Evolutionary conservation across 768 basidiomycete genomes (phyloP).

Genomic region (Suillus hirtellus): DNA sequence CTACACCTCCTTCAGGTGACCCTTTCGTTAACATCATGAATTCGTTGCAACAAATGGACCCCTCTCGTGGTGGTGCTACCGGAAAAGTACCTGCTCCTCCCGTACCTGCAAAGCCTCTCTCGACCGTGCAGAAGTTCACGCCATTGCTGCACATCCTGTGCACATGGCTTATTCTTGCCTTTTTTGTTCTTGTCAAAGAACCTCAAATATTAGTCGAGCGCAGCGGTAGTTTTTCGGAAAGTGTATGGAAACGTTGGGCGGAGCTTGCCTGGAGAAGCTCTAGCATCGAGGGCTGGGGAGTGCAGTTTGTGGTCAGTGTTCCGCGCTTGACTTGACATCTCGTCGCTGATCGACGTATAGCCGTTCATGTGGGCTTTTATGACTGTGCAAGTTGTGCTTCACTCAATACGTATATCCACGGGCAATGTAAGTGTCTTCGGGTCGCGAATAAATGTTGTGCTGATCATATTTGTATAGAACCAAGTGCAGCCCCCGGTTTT

Average conservation of each 20-base stretch:
- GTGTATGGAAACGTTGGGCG: slow-evolving; percentile 64
- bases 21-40: slow-evolving; percentile 49
- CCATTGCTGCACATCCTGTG: slow-evolving; percentile 66
- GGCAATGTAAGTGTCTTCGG: slow-evolving; percentile 53
- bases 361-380: slow-evolving; percentile 85
- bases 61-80: slow-evolving; percentile 21
- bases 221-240: slow-evolving; percentile 35
- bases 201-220: slow-evolving; percentile 49
- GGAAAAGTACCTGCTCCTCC: slow-evolving; percentile 31
- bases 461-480: slow-evolving; percentile 43
- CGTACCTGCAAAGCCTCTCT: slow-evolving; percentile 34
- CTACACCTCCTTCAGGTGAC: slow-evolving; percentile 35
- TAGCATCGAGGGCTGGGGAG: slow-evolving; percentile 40
- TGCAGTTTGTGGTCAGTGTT: slow-evolving; percentile 59
- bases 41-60: slow-evolving; percentile 27
- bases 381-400: slow-evolving; percentile 67
- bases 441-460: slow-evolving; percentile 1
- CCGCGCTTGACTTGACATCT: slow-evolving; percentile 2
- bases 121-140: slow-evolving; percentile 57
- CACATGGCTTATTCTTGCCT: slow-evolving; percentile 64
- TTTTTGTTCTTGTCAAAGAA: slow-evolving; percentile 68
- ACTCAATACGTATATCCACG: slow-evolving; percentile 70
- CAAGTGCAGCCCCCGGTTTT: slow-evolving; percentile 59
- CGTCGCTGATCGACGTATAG: slow-evolving; percentile 37
- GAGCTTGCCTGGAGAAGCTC: slow-evolving; percentile 45